Conservation (phyloP, 192 early-diverging fungal genomes). For the Coemansia sp. region DNA sequence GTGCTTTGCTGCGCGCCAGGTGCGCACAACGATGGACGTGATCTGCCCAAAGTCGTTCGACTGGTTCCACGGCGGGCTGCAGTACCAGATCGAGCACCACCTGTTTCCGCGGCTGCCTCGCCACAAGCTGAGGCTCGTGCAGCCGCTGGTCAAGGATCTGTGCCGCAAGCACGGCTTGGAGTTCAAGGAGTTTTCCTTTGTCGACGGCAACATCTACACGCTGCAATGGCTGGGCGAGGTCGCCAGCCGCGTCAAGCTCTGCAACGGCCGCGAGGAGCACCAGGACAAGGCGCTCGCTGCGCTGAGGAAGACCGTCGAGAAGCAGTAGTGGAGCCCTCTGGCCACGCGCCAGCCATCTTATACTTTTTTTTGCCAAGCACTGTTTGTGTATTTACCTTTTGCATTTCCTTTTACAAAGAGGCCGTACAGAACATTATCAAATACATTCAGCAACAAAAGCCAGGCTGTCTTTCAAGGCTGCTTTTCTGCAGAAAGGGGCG, state of each 20-base stretch:
- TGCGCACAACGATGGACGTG: slow-evolving; percentile 95
- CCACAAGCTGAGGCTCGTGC: slow-evolving; percentile 74
- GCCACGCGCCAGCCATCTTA: too few species aligned
- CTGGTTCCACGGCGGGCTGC: slow-evolving; percentile 97
- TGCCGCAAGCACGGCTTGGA: slow-evolving; percentile 70
- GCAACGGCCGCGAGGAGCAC: slow-evolving; percentile 37
- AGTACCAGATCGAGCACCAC: slow-evolving; percentile 96
- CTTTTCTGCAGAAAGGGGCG: too few species aligned
- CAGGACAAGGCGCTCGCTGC: slow-evolving; percentile 11
- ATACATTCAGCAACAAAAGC: too few species aligned
- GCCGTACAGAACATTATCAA: too few species aligned
- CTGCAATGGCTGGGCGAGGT: slow-evolving; percentile 71
- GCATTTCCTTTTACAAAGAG: too few species aligned
- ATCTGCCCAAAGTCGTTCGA: slow-evolving; percentile 91
- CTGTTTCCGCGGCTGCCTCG: slow-evolving; percentile 90
- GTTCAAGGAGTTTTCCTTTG: slow-evolving; percentile 78
- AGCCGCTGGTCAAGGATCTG: slow-evolving; percentile 72
- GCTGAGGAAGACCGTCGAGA: background rate
- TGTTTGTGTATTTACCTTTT: background rate
- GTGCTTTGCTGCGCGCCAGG: slow-evolving; percentile 79
- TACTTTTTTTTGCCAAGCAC: background rate
- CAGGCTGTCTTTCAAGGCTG: too few species aligned
- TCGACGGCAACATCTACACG: slow-evolving; percentile 77
- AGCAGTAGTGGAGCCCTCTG: background rate
- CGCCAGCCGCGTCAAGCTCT: slow-evolving; percentile 55